phyloP scores from a whole-genome alignment of 306 rosid genomes.

The Myrica gale region DNA sequence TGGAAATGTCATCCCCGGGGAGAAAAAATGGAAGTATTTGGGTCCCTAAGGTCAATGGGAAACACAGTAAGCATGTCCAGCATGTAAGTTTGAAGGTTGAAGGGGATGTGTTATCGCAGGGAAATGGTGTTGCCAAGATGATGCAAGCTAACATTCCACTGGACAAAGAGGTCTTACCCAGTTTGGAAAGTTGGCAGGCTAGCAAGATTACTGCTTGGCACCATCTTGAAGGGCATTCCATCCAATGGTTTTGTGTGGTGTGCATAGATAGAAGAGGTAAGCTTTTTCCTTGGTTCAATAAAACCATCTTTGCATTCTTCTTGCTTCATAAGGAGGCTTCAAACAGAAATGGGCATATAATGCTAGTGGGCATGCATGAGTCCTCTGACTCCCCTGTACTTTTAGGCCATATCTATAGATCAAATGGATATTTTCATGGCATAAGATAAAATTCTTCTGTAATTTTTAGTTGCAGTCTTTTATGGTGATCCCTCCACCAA shows the following conservation, averaged over 20 bases:
- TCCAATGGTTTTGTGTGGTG: constrained; percentile 81
- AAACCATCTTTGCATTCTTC: not conserved
- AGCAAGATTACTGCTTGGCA: constrained; percentile 91
- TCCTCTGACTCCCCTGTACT: not conserved
- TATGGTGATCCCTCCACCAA: not conserved
- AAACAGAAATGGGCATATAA: constrained; percentile 1
- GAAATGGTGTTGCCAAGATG: constrained; percentile 57
- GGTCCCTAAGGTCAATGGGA: constrained; percentile 86
- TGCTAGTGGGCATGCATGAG: not conserved
- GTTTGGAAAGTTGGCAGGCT: constrained; percentile 87
- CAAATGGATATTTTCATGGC: not conserved
- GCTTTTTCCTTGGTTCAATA: not conserved
- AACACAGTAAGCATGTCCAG: constrained; percentile 66
- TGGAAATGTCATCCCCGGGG: constrained; percentile 51
- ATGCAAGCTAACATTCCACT: constrained; percentile 66
- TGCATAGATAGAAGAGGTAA: constrained; percentile 89
- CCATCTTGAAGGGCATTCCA: constrained; percentile 75
- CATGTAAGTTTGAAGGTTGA: constrained; percentile 53
- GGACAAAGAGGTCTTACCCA: constrained; percentile 83
- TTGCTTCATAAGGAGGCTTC: not conserved
- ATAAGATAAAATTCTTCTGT: not conserved
- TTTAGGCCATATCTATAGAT: not conserved
- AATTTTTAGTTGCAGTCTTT: not conserved
- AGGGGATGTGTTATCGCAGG: constrained; percentile 61
- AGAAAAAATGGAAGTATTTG: constrained; percentile 56